phyloP scores from a whole-genome alignment of 202 grass and related monocot genomes.

The Zoysia matrella region DNA sequence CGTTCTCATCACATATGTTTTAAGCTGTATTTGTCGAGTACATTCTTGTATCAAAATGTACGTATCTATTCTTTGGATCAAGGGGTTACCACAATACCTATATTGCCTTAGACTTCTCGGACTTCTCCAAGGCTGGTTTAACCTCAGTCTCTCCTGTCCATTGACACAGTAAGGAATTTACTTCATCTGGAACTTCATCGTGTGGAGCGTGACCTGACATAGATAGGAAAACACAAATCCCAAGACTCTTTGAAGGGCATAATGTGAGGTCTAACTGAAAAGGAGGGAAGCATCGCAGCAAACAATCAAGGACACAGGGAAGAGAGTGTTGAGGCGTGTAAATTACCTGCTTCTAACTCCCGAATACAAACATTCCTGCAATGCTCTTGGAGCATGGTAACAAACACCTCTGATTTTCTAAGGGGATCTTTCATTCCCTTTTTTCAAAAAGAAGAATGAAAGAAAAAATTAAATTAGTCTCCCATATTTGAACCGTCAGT shows the following conservation, averaged over 20 bases:
- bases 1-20: not conserved
- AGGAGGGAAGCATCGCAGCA: not conserved
- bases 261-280: not conserved
- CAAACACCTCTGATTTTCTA: conserved; percentile 65
- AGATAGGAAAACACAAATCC: not conserved
- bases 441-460: conserved; percentile 31
- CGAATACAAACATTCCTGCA: conserved; percentile 64
- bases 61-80: conserved; percentile 1
- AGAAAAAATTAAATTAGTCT: conserved; percentile 40
- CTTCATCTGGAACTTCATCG: conserved; percentile 87
- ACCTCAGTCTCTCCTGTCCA: conserved; percentile 62
- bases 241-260: not conserved
- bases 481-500: conserved; percentile 26
- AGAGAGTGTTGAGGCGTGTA: not conserved
- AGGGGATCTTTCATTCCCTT: conserved; percentile 92
- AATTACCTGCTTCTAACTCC: conserved; percentile 85
- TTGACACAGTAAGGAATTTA: conserved; percentile 68
- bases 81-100: conserved; percentile 27
- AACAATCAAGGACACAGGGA: not conserved
- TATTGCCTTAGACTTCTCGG: conserved; percentile 48
- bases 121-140: conserved; percentile 46
- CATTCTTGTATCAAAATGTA: not conserved
- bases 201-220: conserved; percentile 82
- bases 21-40: not conserved
- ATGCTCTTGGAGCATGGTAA: conserved; percentile 79